Evolutionary conservation across 208 protist species (phyloP).

Genomic region (Phytomonas sp.): DNA sequence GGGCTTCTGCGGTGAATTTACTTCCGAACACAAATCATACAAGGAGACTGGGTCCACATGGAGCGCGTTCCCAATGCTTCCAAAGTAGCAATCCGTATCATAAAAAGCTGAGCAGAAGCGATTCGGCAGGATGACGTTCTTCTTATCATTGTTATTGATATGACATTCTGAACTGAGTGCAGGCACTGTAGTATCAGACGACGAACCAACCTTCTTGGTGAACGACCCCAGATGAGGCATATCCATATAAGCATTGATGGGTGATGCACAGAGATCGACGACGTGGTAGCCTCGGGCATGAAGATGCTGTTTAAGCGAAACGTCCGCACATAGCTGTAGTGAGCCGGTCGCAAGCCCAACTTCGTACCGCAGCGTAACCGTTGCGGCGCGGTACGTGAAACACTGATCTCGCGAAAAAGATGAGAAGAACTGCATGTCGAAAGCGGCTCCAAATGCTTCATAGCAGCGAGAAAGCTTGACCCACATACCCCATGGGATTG

Average conservation of each 20-base stretch:
- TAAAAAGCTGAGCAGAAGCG: constrained; percentile 80
- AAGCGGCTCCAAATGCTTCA: constrained; percentile 16
- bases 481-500: constrained; percentile 59
- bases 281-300: constrained; percentile 73
- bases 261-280: constrained; percentile 81
- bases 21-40: constrained; percentile 11
- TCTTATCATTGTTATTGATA: constrained; percentile 13
- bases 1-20: constrained; percentile 18
- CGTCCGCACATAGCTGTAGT: constrained; percentile 84
- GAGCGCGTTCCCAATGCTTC: constrained; percentile 77
- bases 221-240: constrained; percentile 15
- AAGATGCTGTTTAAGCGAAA: constrained; percentile 68
- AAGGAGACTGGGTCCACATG: constrained; percentile 36
- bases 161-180: background rate
- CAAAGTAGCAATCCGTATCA: constrained; percentile 82
- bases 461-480: constrained; percentile 64
- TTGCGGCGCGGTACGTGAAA: constrained; percentile 49
- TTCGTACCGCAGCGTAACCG: constrained; percentile 71
- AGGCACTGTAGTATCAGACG: background rate
- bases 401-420: constrained; percentile 13
- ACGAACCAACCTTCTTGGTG: background rate
- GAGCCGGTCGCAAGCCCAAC: constrained; percentile 65
- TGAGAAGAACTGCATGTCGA: background rate
- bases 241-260: constrained; percentile 87
- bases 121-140: constrained; percentile 44